phyloP scores from a whole-genome alignment of 1,284 basidiomycete genomes.

The Trametes sp. region DNA sequence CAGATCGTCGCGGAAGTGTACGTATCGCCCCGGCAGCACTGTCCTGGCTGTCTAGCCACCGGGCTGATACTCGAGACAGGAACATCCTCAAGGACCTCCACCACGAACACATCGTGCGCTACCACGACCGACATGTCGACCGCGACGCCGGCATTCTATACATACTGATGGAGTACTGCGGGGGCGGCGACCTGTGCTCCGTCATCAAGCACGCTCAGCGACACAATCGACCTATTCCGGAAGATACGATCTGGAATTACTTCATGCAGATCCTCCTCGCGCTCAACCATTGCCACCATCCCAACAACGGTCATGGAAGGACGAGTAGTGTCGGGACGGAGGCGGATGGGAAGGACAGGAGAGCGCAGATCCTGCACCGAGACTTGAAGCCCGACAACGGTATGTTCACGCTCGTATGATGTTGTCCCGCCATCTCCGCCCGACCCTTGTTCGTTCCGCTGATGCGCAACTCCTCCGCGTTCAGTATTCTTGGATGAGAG shows the following conservation, averaged over 20 bases:
- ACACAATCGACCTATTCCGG: constrained; percentile 76
- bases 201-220: constrained; percentile 83
- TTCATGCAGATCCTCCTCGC: constrained; percentile 94
- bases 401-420: constrained; percentile 46
- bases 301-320: constrained; percentile 58
- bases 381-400: constrained; percentile 98
- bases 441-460: not conserved
- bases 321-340: constrained; percentile 53
- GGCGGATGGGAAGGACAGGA: constrained; percentile 53
- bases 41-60: constrained; percentile 1
- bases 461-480: not conserved
- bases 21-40: constrained; percentile 42
- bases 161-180: constrained; percentile 97
- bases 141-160: constrained; percentile 90
- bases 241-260: constrained; percentile 95
- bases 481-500: constrained; percentile 85
- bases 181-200: constrained; percentile 90
- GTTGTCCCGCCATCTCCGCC: too few species aligned
- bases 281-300: constrained; percentile 90
- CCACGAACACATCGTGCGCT: constrained; percentile 95
- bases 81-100: constrained; percentile 96
- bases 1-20: constrained; percentile 99
- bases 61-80: constrained; percentile 49
- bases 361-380: constrained; percentile 88
- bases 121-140: constrained; percentile 92